These are phyloP conservation scores for Leccinum pallidistipes DNA, from an alignment of 1,284 basidiomycete genomes.

Conservation along the genomic window DNA sequence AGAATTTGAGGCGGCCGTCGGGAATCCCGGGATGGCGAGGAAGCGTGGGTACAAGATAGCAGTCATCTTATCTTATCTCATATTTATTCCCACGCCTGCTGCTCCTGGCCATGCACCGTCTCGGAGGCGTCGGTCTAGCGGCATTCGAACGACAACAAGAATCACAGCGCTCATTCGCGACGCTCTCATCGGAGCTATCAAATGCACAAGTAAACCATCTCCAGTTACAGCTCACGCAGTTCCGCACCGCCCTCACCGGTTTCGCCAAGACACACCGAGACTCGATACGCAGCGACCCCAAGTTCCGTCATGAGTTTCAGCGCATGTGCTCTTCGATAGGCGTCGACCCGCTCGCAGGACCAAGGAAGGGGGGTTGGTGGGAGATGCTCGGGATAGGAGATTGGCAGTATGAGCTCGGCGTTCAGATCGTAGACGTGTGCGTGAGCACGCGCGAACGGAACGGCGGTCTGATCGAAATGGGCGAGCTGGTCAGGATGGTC, in stretches of 20 bases:
- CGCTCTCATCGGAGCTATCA: slow-evolving; percentile 80
- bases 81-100: background rate
- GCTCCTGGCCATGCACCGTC: slow-evolving; percentile 54
- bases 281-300: slow-evolving; percentile 84
- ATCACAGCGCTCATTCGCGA: slow-evolving; percentile 74
- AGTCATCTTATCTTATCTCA: slow-evolving; percentile 24
- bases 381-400: slow-evolving; percentile 84
- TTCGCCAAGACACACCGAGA: slow-evolving; percentile 87
- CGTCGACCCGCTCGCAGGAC: slow-evolving; percentile 91
- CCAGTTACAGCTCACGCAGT: slow-evolving; percentile 80
- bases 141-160: slow-evolving; percentile 75
- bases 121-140: slow-evolving; percentile 72
- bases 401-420: slow-evolving; percentile 94
- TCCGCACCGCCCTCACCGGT: slow-evolving; percentile 75
- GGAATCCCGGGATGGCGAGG: background rate
- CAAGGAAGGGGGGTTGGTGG: slow-evolving; percentile 85
- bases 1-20: background rate
- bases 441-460: slow-evolving; percentile 86
- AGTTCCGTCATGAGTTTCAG: slow-evolving; percentile 91
- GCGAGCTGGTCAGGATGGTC: slow-evolving; percentile 81
- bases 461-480: slow-evolving; percentile 90
- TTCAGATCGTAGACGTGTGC: slow-evolving; percentile 97
- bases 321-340: slow-evolving; percentile 96
- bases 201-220: slow-evolving; percentile 77
- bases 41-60: background rate